Evolutionary conservation across 495 filamentous ascomycete species (phyloP).

Genomic region (Achaetomiella virescens): DNA sequence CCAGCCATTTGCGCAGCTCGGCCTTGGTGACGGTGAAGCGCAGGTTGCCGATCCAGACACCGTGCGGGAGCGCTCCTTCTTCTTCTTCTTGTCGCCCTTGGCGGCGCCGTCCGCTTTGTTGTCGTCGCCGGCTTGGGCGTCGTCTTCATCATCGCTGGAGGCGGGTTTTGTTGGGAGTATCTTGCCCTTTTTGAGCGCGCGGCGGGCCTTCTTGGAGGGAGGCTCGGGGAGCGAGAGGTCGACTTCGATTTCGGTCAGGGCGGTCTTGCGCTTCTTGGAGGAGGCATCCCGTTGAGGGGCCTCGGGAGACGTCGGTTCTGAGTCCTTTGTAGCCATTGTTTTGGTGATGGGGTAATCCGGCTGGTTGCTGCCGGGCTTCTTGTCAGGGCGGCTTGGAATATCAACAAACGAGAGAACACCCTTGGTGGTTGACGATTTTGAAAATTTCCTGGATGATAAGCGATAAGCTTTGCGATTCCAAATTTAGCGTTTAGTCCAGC

Average conservation of each 20-base stretch:
- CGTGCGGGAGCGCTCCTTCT: conserved; percentile 67
- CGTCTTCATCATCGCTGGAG: conserved; percentile 36
- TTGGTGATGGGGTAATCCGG: background rate
- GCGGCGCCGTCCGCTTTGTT: background rate
- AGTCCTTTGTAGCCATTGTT: conserved; percentile 13
- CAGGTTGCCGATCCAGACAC: conserved; percentile 95
- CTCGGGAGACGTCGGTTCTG: conserved; percentile 9
- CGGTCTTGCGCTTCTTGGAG: conserved; percentile 66
- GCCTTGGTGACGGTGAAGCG: conserved; percentile 67
- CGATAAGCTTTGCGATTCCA: conserved; percentile 14
- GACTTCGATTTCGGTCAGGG: conserved; percentile 73
- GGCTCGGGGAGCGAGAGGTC: conserved; percentile 83
- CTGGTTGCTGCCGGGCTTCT: background rate
- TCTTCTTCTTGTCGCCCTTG: conserved; percentile 32
- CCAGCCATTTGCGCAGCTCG: conserved; percentile 69
- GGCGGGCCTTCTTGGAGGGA: conserved; percentile 83
- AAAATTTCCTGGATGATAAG: conserved; percentile 26
- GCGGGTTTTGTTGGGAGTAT: conserved; percentile 36
- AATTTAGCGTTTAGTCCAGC: conserved; percentile 1
- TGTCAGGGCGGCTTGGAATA: background rate
- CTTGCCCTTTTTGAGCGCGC: conserved; percentile 73
- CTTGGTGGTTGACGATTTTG: background rate
- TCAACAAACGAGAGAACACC: background rate
- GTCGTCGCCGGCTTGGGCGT: background rate
- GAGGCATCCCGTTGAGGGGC: conserved; percentile 1